Base-by-base conservation (phyloP, 2,329 filamentous ascomycete species). In the Calonectria honghensis region DNA sequence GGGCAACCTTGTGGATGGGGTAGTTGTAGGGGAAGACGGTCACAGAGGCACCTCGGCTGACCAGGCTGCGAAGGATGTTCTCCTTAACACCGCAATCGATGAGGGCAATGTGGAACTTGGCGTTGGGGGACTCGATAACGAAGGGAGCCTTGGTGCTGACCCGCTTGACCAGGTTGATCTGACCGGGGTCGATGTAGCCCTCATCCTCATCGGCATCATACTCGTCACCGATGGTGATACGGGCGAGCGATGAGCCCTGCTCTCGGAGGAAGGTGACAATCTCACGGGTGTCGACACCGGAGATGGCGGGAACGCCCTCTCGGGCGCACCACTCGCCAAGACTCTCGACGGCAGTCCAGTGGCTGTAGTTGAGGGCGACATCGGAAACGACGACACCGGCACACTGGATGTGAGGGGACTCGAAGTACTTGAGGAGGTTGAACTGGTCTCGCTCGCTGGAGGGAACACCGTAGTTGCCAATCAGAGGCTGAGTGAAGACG, bases 31-130 rank as follows among this genome's bases (percentile, higher is more conserved):
- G 97, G 90, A 99, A 97, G 82, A 95, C 95, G 51, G 97, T 98
- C 77, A 98, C 94, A 77, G 95, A 96, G 69, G 96, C 95, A 75
- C 97, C 97, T 77, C 97, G 96, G 86, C 91, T 93, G 83, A 98
- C 96, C 75, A 99, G 90, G 85, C 95, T 97, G 83, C 97, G 95
- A 74, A 99, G 93, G 82, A 99, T 99, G 89, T 99, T 99, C 91
- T 99, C 97, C 92, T 99, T 99, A 80, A 98, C 97, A 89, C 97
- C 97, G 83, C 97, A 99, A 88, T 99, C 97, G 84, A 99, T 94
- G 80, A 99, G 91, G 73, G 96, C 97, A 80, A 99, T 92, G 88
- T 99, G 97, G 85, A 95, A 93, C 82, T 94, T 92, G 77, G 96
- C 95, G 79, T 94, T 91, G 39, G 93, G 91, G 67, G 96, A 96